Evolutionary conservation across 1,284 basidiomycete genomes (phyloP), one percentile per base, ranked within the genome.

Genomic region (Paramarasmius palmivorus): DNA sequence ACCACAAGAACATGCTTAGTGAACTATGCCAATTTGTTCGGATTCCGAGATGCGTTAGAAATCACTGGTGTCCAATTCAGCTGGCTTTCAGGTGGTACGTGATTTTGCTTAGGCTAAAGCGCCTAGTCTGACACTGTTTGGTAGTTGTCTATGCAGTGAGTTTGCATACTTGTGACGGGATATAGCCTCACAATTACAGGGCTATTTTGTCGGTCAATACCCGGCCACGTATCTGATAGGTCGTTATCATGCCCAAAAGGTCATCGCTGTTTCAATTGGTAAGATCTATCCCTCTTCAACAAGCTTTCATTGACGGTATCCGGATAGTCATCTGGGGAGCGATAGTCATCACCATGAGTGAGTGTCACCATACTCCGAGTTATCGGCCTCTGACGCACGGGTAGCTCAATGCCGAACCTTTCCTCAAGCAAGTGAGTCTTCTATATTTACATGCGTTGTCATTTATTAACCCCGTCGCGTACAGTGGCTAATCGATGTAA

Each of bases 21-120:
- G 25, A 60, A 60, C 40, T 60, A 60, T 26, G 59, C 59, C 2
- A 60, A 60, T 25, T 42, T 59, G 3, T 60, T 60, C 25, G 55
- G 55, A 1, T 59, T 57, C 26, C 59, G 56, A 35, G 20, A 29
- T 8, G 57, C 59, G 14, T 51, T 60, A 2, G 41, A 57, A 4
- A 40, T 60, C 19, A 8, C 51, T 2, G 57, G 59, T 25, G 56
- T 52, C 15, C 44, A 60, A 26, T 60, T 60, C 55, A 60, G 58
- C 52, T 58, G 32, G 26, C 50, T 55, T 20, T n/a, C 44, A 41
- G 49, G 8, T 9, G 2, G 47, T 49, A 49, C 9, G 23, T 20
- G 12, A 9, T 2, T 47, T 14, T 26, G 2, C 26, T 32, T 26
- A 19, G 37, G 25, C 23, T 22, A 7, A 14, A 35, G 32, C 8